phyloP scores from a whole-genome alignment of 106 monocot species.

The Dendrobium huoshanense region DNA sequence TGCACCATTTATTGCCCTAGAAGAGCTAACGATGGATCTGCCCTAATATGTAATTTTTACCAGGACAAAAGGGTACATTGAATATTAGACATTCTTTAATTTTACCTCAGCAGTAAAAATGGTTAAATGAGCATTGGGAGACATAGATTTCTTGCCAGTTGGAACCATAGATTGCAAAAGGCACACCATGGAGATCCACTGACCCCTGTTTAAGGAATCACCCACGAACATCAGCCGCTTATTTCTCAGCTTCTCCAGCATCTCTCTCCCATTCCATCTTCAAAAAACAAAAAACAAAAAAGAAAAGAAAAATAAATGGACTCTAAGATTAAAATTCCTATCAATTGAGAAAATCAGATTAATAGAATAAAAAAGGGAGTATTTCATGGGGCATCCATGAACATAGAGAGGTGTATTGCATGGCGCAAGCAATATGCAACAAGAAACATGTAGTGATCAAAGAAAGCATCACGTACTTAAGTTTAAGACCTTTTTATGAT shows the following conservation, averaged over 20 bases:
- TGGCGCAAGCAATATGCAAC: no score
- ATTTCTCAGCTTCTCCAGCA: conserved; percentile 73
- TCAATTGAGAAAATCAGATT: not conserved
- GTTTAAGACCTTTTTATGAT: not conserved
- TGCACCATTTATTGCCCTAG: not conserved
- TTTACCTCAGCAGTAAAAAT: conserved; percentile 63
- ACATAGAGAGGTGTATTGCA: not conserved
- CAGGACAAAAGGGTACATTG: not conserved
- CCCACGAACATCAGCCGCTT: conserved; percentile 86
- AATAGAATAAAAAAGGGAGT: not conserved
- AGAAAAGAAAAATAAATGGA: not conserved
- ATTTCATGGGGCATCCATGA: not conserved
- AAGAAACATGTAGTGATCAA: not conserved
- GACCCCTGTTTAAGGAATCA: conserved; percentile 78
- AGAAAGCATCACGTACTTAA: not conserved
- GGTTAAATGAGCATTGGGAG: conserved; percentile 66
- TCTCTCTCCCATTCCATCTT: conserved; percentile 73
- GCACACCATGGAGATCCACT: conserved; percentile 91
- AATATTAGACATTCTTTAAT: not conserved
- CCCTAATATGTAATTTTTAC: conserved; percentile 2
- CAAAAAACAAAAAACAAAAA: conserved; percentile 6
- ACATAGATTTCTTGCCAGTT: conserved; percentile 62
- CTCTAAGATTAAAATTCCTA: not conserved
- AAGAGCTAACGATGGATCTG: not conserved
- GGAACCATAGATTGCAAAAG: conserved; percentile 65